Evolutionary conservation across 345 rosid genomes (phyloP).

Genomic region (Eutrema heterophyllum): DNA sequence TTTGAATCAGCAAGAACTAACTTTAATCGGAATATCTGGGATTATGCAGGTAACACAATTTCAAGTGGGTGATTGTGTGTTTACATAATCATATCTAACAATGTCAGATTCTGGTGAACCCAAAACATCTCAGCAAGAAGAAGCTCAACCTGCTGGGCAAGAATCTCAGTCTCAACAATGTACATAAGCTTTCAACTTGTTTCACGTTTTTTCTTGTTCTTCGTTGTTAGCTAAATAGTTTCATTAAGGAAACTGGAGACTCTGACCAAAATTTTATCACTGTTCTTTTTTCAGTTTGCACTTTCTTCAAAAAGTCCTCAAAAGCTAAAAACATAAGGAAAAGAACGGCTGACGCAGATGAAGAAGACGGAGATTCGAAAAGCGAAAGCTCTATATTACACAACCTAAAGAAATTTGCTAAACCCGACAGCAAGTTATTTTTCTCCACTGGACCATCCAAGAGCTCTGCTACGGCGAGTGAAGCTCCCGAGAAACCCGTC

Average conservation of each 20-base stretch:
- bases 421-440: slow-evolving; percentile 53
- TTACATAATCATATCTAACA: neutral
- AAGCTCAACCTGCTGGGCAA: slow-evolving; percentile 33
- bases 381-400: slow-evolving; percentile 42
- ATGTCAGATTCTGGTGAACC: slow-evolving; percentile 49
- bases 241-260: neutral
- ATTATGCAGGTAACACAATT: neutral
- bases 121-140: slow-evolving; percentile 32
- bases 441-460: slow-evolving; percentile 66
- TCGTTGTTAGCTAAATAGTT: neutral
- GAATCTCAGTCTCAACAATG: slow-evolving; percentile 42
- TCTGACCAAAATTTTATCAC: neutral
- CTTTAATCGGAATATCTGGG: neutral
- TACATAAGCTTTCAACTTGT: neutral
- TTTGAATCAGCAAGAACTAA: neutral
- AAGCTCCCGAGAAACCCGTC: slow-evolving; percentile 31
- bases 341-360: slow-evolving; percentile 46
- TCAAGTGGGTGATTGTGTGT: neutral
- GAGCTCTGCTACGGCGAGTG: slow-evolving; percentile 25
- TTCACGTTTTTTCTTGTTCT: neutral
- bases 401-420: slow-evolving; percentile 47
- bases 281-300: slow-evolving; percentile 53
- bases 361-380: slow-evolving; percentile 50
- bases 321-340: slow-evolving; percentile 72
- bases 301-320: slow-evolving; percentile 66